Base-by-base conservation (phyloP, 2,329 filamentous ascomycete species). In the Cladobotryum protrusum region DNA sequence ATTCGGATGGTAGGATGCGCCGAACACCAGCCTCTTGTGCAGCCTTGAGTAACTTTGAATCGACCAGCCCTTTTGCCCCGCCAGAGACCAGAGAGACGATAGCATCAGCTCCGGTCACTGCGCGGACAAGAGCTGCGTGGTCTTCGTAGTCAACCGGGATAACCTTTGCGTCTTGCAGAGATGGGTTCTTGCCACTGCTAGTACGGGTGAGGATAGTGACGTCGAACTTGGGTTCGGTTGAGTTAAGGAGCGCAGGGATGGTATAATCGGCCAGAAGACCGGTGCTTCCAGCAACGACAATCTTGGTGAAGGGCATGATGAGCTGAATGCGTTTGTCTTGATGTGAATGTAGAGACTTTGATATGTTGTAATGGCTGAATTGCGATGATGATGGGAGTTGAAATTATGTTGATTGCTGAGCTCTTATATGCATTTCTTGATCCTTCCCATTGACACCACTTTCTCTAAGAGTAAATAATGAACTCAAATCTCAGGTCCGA, bases 1-100 rank as follows among this genome's bases (percentile, higher is more conserved):
- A 50, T 17, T 52, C 50, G 3, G 50, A 52, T 6, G 50, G 50
- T 17, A 52, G 46, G 32, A 50, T 52, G 43, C 50, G 50, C 14
- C 50, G 47, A 35, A 52, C 35, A 8, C 47, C 47, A 34, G 50
- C 50, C 20, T 52, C 36, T 33, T 52, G 47, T 7, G 47, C 47
- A 4, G 47, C 47, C n/a, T 48, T 40, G 1, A 52, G 47, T 3
- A 52, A 36, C 43, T 37, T n/a, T 13, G 24, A 33, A 18, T 52
- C 47, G 37, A 52, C 18, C 2, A 32, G 12, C 29, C 43, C 42
- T 13, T 24, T 42, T 2, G 29, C 12, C 17, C 20, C 18, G n/a
- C 50, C 37, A 33, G 45, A 36, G 29, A 46, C 19, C 7, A 52
- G 48, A 7, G 47, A 50, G 2, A 52, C 20, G 19, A 52, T 50